Evolutionary conservation across 148 eudicot genomes (phyloP).

Genomic region (Polygonum maritimum): DNA sequence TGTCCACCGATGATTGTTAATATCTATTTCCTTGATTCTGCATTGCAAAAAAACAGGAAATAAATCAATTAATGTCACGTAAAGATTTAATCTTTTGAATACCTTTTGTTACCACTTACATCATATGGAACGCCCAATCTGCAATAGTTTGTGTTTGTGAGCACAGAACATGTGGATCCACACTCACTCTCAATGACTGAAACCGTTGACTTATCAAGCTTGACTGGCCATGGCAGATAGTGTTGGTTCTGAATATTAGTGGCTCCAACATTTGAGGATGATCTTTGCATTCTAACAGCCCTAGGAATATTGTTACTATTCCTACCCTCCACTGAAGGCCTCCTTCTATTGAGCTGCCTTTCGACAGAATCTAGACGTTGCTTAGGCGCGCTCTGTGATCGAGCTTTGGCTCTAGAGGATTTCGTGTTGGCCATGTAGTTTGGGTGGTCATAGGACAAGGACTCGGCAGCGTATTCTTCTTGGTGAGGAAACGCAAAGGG

Average conservation of each 20-base stretch:
- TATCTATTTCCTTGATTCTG: constrained; percentile 9
- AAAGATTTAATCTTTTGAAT: background rate
- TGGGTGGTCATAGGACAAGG: constrained; percentile 6
- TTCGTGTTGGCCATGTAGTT: constrained; percentile 18
- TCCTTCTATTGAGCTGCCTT: constrained; percentile 45
- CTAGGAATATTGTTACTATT: constrained; percentile 51
- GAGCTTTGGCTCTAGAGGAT: constrained; percentile 56
- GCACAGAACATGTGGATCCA: constrained; percentile 68
- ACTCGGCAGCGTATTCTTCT: constrained; percentile 2
- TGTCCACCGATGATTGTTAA: background rate
- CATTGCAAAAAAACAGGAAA: background rate
- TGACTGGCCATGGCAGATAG: constrained; percentile 57
- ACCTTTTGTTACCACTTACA: constrained; percentile 27
- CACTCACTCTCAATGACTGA: constrained; percentile 82
- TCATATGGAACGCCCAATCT: constrained; percentile 68
- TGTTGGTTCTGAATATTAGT: constrained; percentile 40
- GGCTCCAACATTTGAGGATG: constrained; percentile 70
- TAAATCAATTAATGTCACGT: background rate
- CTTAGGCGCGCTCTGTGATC: constrained; percentile 94
- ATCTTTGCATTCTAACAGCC: constrained; percentile 82
- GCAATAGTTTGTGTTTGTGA: constrained; percentile 52
- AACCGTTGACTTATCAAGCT: constrained; percentile 59
- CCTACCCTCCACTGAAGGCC: constrained; percentile 73
- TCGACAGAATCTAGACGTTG: constrained; percentile 64
- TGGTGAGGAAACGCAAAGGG: background rate